Percentiles rank a stretch among this genome's conserved stretches.
These are phyloP conservation scores for Sesbania bispinosa DNA, from an alignment of 306 rosid genomes.

Conservation along the genomic window DNA sequence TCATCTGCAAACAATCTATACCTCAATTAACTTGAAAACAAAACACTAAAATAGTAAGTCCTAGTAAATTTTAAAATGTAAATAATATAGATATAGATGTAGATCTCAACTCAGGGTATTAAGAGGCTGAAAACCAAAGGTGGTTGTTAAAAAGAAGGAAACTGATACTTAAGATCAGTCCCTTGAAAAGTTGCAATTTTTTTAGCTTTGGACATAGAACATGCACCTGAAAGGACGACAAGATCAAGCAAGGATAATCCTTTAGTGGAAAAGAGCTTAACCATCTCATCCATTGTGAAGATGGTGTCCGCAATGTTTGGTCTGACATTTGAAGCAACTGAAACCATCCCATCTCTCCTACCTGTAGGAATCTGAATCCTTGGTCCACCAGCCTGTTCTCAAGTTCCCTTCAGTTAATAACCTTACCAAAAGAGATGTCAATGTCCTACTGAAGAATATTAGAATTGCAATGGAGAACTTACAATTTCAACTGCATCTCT, in stretches of 20 bases:
- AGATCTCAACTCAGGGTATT: background rate
- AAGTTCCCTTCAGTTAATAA: slow-evolving; percentile 11
- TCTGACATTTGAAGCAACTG: slow-evolving; percentile 75
- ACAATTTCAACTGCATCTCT: slow-evolving; percentile 90
- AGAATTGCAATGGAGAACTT: slow-evolving; percentile 21
- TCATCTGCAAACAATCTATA: background rate
- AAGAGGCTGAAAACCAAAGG: background rate
- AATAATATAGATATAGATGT: background rate
- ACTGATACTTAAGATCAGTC: background rate
- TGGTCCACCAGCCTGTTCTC: slow-evolving; percentile 78
- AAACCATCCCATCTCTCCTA: slow-evolving; percentile 75
- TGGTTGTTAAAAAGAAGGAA: background rate
- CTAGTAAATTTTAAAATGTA: background rate
- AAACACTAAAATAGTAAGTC: background rate
- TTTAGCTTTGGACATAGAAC: background rate
- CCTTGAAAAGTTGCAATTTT: background rate
- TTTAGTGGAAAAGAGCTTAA: slow-evolving; percentile 57
- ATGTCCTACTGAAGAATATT: background rate
- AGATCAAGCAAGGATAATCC: slow-evolving; percentile 82
- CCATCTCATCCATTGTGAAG: slow-evolving; percentile 78
- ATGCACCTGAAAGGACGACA: slow-evolving; percentile 69
- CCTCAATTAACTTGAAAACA: background rate
- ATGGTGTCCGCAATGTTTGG: slow-evolving; percentile 83
- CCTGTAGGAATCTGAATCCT: slow-evolving; percentile 67
- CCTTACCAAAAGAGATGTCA: background rate